Conservation (phyloP, 305 asterid species). For the Plantago lanceolata region DNA sequence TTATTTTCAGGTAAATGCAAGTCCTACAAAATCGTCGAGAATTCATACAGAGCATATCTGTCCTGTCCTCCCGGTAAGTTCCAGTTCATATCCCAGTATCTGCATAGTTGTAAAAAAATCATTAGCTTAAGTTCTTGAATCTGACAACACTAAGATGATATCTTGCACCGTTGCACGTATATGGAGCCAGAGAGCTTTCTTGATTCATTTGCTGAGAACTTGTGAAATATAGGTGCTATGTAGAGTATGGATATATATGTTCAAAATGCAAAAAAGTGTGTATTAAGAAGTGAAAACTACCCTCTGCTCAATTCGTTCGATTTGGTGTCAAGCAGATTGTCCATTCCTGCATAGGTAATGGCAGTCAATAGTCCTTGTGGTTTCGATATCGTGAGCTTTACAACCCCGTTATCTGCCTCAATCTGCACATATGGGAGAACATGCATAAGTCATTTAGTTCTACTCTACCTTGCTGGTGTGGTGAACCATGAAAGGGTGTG, state of each 20-base stretch:
- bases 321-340: slow-evolving; percentile 43
- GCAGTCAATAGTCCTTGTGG: slow-evolving; percentile 48
- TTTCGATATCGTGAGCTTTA: slow-evolving; percentile 38
- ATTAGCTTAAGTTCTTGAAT: background rate
- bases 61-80: slow-evolving; percentile 46
- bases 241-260: too few species aligned
- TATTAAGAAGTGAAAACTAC: slow-evolving; percentile 23
- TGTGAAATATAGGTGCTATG: background rate
- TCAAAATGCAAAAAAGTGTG: background rate
- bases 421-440: slow-evolving; percentile 32
- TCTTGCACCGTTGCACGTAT: too few species aligned
- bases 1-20: background rate
- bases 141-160: background rate
- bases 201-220: background rate
- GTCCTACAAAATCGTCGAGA: too few species aligned
- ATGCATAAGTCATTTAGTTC: background rate
- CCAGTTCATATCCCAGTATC: slow-evolving; percentile 64
- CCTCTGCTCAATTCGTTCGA: slow-evolving; percentile 50
- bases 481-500: slow-evolving; percentile 10
- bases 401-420: slow-evolving; percentile 40
- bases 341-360: slow-evolving; percentile 53
- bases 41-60: slow-evolving; percentile 42
- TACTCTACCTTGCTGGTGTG: background rate
- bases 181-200: background rate
- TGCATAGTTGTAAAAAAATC: slow-evolving; percentile 22